These are phyloP conservation scores for Solanum tarapatanum DNA, from an alignment of 257 asterid species.

Conservation along the genomic window DNA sequence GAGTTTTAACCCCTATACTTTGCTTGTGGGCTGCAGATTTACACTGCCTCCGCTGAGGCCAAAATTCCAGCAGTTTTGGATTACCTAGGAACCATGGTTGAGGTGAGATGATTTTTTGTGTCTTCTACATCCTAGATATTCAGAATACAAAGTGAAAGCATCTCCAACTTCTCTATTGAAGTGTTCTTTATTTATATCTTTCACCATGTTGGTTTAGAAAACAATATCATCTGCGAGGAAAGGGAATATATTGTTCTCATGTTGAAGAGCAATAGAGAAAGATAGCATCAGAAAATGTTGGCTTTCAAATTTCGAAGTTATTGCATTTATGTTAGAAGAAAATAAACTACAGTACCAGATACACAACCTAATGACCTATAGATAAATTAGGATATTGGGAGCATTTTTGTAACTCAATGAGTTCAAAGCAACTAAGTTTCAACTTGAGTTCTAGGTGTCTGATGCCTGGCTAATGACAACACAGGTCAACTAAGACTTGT, in stretches of 20 bases:
- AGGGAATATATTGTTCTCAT: not conserved
- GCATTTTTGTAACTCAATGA: not conserved
- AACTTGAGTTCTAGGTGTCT: not conserved
- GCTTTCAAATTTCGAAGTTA: not conserved
- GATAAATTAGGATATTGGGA: not conserved
- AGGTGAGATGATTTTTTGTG: conserved; percentile 33
- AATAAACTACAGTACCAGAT: not conserved
- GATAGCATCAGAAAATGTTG: not conserved
- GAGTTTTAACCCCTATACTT: not conserved
- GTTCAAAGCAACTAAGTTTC: not conserved
- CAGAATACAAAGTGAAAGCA: not conserved
- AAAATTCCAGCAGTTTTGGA: conserved; percentile 90
- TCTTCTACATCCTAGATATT: not conserved
- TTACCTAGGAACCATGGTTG: conserved; percentile 76
- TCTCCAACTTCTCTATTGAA: not conserved
- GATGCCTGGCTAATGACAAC: not conserved
- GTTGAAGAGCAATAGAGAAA: not conserved
- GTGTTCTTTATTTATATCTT: not conserved
- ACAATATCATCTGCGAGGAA: not conserved
- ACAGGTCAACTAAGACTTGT: not conserved
- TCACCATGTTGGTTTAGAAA: not conserved
- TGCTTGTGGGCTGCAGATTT: conserved; percentile 38
- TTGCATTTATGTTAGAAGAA: not conserved
- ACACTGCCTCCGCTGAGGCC: conserved; percentile 71
- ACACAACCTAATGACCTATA: not conserved